Evolutionary conservation across 331 rosid species (phyloP).

Genomic region (Quercus phellos): DNA sequence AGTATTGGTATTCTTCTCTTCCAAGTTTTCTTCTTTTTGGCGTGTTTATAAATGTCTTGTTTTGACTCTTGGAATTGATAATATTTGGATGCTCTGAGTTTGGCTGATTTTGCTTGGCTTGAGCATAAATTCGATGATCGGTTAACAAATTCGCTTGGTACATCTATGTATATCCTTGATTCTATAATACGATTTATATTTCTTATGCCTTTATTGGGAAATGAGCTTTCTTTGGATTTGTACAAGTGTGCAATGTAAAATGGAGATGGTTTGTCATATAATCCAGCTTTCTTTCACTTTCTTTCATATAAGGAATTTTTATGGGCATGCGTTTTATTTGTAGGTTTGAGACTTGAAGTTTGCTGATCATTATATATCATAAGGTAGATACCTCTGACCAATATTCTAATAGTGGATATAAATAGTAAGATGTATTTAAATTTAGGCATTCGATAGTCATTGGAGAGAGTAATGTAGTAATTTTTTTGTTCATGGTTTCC

Average conservation of each 20-base stretch:
- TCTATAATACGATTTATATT: background rate
- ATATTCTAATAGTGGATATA: background rate
- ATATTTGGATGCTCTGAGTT: conserved; percentile 27
- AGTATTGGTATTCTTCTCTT: conserved; percentile 54
- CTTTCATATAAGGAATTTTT: conserved; percentile 51
- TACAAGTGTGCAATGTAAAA: conserved; percentile 5
- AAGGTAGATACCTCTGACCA: conserved; percentile 49
- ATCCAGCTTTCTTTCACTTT: conserved; percentile 23
- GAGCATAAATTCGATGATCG: conserved; percentile 10
- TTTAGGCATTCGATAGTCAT: background rate
- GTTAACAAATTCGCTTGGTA: background rate
- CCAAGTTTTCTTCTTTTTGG: conserved; percentile 43
- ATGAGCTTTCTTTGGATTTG: background rate
- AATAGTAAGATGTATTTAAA: background rate
- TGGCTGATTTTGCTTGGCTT: background rate
- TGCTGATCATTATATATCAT: conserved; percentile 63
- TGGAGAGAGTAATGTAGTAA: conserved; percentile 38
- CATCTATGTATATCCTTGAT: background rate
- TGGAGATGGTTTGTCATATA: conserved; percentile 16
- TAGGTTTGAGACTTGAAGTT: conserved; percentile 93
- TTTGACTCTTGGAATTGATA: conserved; percentile 14
- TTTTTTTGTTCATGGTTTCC: conserved; percentile 47
- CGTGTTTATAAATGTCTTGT: background rate
- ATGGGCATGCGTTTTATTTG: conserved; percentile 58
- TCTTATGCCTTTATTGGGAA: background rate